Evolutionary conservation across 164 flowering plant genomes (phyloP), one percentile per base, ranked within the genome.

Genomic region (Houttuynia cordata): DNA sequence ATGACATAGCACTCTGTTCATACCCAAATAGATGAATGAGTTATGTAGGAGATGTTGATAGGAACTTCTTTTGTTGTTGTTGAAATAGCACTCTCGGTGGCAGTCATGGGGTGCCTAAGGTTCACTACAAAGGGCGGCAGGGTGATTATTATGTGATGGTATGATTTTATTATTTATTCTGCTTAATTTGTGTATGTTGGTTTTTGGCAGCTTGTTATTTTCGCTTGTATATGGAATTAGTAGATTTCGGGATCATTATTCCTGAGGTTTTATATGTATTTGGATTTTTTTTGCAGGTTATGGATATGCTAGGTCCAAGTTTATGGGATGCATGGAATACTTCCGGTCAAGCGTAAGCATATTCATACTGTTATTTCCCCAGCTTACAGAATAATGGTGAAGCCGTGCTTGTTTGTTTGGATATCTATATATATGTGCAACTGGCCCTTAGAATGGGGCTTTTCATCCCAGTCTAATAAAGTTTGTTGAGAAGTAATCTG

Each of bases 231-330:
- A 10, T 23, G 12, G 17, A 45, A 45, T 45, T 12, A 45, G 55
- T 52, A 24, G 34, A 54, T 45, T 45, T 45, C 17, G 17, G 15
- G 49, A 30, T 30, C 37, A 30, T 30, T 30, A 30, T 30, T 6
- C 37, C 37, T 30, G 6, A 30, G 37, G 37, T 30, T 30, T 52
- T 18, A 52, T 15, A 23, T 10, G 24, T 17, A 50, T 25, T 20
- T 42, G 45, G 21, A 51, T 64, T 62, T 34, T 37, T 25, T 69
- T 23, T 77, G 34, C 73, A 89, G 97, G 94, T 90, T 61, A 90
- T 90, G 97, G 97, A 90, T 77, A 85, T 85, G 88, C 67, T 90
- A 50, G 97, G 97, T 14, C 95, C 97, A 13, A 90, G 97, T 65
- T 73, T 90, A 52, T 90, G 97, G 97, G 97, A 90, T 83, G 81